phyloP scores from a whole-genome alignment of 2,329 filamentous ascomycete genomes.

The Scytalidium lignicola region DNA sequence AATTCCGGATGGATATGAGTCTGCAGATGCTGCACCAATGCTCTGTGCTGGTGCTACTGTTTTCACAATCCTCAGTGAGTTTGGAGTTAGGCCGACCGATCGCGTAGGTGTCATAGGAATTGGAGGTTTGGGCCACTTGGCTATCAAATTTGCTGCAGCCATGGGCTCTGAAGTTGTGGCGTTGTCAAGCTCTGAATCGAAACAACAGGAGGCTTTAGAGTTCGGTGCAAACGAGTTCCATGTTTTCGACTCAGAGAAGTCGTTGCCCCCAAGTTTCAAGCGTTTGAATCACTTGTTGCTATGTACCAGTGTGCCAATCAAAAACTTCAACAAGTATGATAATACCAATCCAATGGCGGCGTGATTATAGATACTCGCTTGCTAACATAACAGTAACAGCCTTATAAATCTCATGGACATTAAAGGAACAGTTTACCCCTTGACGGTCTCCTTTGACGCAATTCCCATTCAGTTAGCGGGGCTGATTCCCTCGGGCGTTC shows the following conservation, averaged over 20 bases:
- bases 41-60: conserved; percentile 72
- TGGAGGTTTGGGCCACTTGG: conserved; percentile 69
- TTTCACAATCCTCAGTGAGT: conserved; percentile 5
- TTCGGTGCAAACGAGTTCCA: conserved; percentile 52
- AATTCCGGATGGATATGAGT: conserved; percentile 42
- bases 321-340: no score
- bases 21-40: conserved; percentile 54
- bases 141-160: conserved; percentile 62
- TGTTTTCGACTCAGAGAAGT: conserved; percentile 38
- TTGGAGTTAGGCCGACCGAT: conserved; percentile 54
- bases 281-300: neutral
- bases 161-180: conserved; percentile 59
- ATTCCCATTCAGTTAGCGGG: conserved; percentile 48
- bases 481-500: conserved; percentile 31
- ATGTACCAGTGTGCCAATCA: neutral
- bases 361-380: no score
- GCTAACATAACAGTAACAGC: no score
- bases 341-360: no score
- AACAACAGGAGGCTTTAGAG: conserved; percentile 51
- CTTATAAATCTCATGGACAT: conserved; percentile 28
- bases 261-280: conserved; percentile 39
- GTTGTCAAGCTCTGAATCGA: conserved; percentile 52
- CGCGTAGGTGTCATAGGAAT: conserved; percentile 65
- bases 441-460: conserved; percentile 49
- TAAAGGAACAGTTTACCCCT: conserved; percentile 44